These are phyloP conservation scores for Aquilaria yunnanensis DNA, from an alignment of 345 rosid species.

Conservation along the genomic window DNA sequence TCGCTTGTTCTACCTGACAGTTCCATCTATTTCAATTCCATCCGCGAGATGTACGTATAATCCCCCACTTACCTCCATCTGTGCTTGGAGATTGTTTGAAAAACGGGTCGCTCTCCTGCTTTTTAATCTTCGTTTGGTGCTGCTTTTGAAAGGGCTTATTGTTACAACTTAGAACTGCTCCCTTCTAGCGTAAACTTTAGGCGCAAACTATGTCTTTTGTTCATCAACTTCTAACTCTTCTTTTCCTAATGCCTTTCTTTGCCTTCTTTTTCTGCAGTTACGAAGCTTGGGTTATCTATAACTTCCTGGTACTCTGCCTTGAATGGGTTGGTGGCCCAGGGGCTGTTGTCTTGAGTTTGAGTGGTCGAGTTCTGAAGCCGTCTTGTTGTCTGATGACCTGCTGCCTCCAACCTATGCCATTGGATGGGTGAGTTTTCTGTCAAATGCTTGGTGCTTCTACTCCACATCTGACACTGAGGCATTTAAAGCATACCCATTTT, in stretches of 20 bases:
- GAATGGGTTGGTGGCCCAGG: conserved; percentile 99
- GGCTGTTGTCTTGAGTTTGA: conserved; percentile 85
- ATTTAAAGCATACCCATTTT: not conserved
- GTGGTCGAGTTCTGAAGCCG: conserved; percentile 80
- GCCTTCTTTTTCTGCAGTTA: conserved; percentile 38
- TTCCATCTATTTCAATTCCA: conserved; percentile 89
- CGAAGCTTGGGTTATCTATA: conserved; percentile 98
- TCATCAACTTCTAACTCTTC: too few species aligned
- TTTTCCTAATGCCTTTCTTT: not conserved
- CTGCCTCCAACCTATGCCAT: conserved; percentile 76
- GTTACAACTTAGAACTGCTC: too few species aligned
- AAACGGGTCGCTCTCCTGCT: too few species aligned
- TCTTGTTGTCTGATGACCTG: conserved; percentile 84
- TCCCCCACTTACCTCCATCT: too few species aligned
- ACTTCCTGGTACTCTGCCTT: conserved; percentile 83
- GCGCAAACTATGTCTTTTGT: too few species aligned
- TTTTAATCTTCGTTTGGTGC: too few species aligned
- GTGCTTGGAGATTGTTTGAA: too few species aligned
- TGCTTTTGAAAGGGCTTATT: too few species aligned
- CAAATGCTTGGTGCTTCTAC: not conserved
- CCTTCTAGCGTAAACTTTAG: too few species aligned
- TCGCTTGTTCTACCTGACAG: conserved; percentile 62
- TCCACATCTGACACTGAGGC: too few species aligned
- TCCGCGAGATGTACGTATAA: conserved; percentile 87
- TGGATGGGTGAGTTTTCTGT: conserved; percentile 74